Evolutionary conservation across 768 basidiomycete species (phyloP), one percentile per base, ranked within the genome.

Genomic region (Fibroporia radiculosa): DNA sequence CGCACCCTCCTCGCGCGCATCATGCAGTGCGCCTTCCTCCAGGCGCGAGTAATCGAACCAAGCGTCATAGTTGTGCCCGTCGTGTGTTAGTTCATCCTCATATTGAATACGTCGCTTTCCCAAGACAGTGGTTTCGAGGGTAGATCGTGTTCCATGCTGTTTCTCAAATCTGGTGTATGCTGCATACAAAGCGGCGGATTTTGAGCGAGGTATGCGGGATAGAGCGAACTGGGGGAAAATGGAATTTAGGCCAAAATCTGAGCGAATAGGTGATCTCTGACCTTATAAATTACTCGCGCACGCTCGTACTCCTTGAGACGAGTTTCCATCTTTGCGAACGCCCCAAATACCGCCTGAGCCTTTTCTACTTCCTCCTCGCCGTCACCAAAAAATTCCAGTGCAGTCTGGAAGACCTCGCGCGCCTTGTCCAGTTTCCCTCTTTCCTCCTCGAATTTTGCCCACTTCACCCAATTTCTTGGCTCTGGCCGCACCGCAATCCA

Each of bases 81-180:
- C 92, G 46, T 95, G 85, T 8, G 81, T 62, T 2, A 98, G 66
- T 64, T 99, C 96, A 51, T 99, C 96, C 60, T 99, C 96, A 57
- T 99, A 98, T 56, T 98, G 93, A 45, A 99, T 97, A 29, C 96
- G 78, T n/a, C 96, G 82, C 63, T 97, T 99, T 25, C 93, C 93
- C 0, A 97, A 75, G 0, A 99, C 95, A 6, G 96, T 99, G 31
- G 80, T 77, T 62, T 97, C 95, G 20, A 99, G 78, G 0, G 90
- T 83, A 3, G 78, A 74, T 5, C 90, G 81, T 7, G 86, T 83
- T 11, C 96, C 96, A 54, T 93, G 91, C 57, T 98, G 96, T 63
- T 99, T 99, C 68, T 98, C 96, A 50, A 99, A 98, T 60, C 88
- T 91, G 18, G 93, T 95, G 58, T 95, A 99, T 0, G 93, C 77